Evolutionary conservation across 1,139 yeast species (phyloP), one percentile per base, ranked within the genome.

Genomic region (Suhomyces choctaworum): DNA sequence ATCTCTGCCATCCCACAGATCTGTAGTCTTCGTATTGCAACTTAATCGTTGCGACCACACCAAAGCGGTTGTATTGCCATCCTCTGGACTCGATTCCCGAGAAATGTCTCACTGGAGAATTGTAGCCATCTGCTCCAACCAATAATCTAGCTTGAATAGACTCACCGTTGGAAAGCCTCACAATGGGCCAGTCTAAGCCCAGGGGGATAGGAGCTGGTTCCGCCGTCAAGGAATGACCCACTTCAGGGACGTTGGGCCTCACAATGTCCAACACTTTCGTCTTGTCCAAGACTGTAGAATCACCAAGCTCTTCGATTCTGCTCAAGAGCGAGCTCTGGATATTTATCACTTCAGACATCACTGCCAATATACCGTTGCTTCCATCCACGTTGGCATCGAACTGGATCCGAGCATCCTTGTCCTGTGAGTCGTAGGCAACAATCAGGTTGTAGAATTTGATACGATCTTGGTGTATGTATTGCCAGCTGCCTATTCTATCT

Each of bases 61-160:
- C 98, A 63, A 82, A 87, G 32, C 89, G 75, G 48, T 83, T 71
- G 59, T 92, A 92, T 39, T 76, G 78, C 98, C 98, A 94, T 6
- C 98, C 98, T 32, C 96, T 73, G 5, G 95, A 79, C 53, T 81
- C 81, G 38, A 94, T 88, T 2, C 78, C 80, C 0, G 97, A 84
- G 54, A 76, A 90, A 45, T 76, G 71, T 29, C 97, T 74, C 3
- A 86, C 98, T 0, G 97, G 97, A 0, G 97, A 89, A 59, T 90
- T 88, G 56, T 81, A 88, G 0, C 99, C 99, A 58, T 92, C 98
- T 14, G 97, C 96, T 7, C 99, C 99, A 10, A 90, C 79, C 23
- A 92, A 68, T 16, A 92, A 67, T 41, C 97, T 69, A 0, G 97
- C 76, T 49, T 77, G 77, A 32, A 83, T 65, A 11, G 56, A 48